These are phyloP conservation scores for Rhodotorula sp. DNA, from an alignment of 1,284 basidiomycete species.

Conservation along the genomic window DNA sequence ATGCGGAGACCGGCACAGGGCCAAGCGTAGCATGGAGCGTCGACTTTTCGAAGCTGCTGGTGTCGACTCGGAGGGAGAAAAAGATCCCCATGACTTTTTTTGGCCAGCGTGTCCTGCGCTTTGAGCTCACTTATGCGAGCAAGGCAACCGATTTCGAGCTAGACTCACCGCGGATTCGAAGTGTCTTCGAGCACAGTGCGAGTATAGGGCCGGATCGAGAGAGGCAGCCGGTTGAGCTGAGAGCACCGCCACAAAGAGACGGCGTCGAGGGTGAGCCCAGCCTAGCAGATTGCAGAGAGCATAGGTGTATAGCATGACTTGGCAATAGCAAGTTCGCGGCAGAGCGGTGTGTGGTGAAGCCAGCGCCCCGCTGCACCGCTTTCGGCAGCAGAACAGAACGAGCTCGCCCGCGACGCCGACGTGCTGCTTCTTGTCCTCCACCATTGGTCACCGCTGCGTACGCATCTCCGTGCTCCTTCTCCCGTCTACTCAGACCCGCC, in stretches of 20 bases:
- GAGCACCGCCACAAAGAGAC: no score
- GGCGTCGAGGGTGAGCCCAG: neutral
- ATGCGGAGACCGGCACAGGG: neutral
- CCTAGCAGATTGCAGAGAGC: neutral
- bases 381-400: neutral
- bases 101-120: no score
- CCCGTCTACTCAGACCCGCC: neutral
- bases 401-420: neutral
- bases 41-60: no score
- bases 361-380: neutral
- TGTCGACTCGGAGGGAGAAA: no score
- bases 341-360: neutral
- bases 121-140: no score
- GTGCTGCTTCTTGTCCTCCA: neutral
- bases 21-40: neutral
- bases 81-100: no score
- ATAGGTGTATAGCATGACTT: neutral
- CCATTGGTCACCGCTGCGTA: constrained; percentile 13
- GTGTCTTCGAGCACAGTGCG: no score
- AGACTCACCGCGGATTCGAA: no score
- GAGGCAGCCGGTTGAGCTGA: no score
- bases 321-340: no score
- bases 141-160: no score
- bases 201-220: no score
- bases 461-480: constrained; percentile 4